Evolutionary conservation across 345 rosid species (phyloP), one percentile per base, ranked within the genome.

Genomic region (Lumnitzera racemosa): DNA sequence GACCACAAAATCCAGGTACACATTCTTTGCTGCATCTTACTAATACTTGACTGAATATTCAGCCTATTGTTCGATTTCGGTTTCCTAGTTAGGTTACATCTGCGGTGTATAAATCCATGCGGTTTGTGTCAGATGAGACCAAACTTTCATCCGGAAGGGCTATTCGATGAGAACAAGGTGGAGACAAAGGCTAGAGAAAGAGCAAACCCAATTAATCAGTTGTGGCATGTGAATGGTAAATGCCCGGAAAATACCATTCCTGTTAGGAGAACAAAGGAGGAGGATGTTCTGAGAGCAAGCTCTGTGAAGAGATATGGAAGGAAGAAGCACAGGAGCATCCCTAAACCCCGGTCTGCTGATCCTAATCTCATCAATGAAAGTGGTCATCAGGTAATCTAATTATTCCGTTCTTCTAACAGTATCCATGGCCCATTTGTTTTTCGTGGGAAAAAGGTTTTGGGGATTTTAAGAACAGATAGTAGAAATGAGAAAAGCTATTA

Each of bases 1-100:
- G 99, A 92, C 70, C 97, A 92, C 79, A 87, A 87, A 80, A 90
- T 92, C 69, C 99, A 87, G 96, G 97, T 92, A 3, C 63, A 31
- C 10, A 36, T 4, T 36, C 7, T 36, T 36, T 36, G 43, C 43
- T 36, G 10, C 7, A 36, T 36, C 43, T 36, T 27, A 27, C 31
- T 27, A 27, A 27, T 27, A 27, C 5, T 27, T 27, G 31, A 27
- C 31, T 27, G 31, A 27, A 27, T 27, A 27, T 27, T 27, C 29
- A 2, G 29, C 29, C 29, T 27, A 4, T 36, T 36, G 8, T 36
- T 5, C 43, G 43, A 36, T 36, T 36, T 36, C 10, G 43, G 6
- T 4, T 36, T n/a, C n/a, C n/a, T n/a, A n/a, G n/a, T n/a, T 36
- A 36, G 2, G 43, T 36, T 36, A 36, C 43, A 36, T 4, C 43